Evolutionary conservation across 352 stramenopile species (phyloP).

Genomic region (Globisporangium megalacanthum): DNA sequence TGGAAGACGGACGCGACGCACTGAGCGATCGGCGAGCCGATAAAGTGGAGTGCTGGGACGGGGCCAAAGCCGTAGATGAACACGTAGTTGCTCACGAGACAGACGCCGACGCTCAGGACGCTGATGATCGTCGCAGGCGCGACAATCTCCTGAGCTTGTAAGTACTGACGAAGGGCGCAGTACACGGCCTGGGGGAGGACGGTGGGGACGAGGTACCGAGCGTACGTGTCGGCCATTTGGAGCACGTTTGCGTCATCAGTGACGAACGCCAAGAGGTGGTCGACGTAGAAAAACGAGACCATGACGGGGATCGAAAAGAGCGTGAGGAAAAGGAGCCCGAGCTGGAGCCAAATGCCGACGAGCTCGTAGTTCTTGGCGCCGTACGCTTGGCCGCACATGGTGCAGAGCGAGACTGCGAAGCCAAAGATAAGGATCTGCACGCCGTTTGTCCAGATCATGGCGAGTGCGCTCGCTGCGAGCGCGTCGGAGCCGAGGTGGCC

Average conservation of each 20-base stretch:
- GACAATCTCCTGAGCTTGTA: constrained; percentile 79
- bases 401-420: constrained; percentile 74
- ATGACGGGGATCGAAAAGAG: constrained; percentile 69
- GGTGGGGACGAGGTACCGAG: constrained; percentile 46
- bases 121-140: constrained; percentile 75
- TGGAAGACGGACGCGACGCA: constrained; percentile 70
- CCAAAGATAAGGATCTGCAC: constrained; percentile 79
- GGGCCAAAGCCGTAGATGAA: constrained; percentile 75
- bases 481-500: constrained; percentile 71
- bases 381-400: constrained; percentile 74
- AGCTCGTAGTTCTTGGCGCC: constrained; percentile 75
- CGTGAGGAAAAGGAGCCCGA: constrained; percentile 65
- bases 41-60: constrained; percentile 55
- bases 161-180: constrained; percentile 67
- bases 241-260: constrained; percentile 65
- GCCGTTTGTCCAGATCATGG: constrained; percentile 75
- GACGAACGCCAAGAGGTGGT: constrained; percentile 54
- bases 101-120: constrained; percentile 58
- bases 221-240: constrained; percentile 55
- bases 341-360: constrained; percentile 74
- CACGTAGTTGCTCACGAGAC: constrained; percentile 61
- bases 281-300: constrained; percentile 80
- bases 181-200: constrained; percentile 71
- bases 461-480: constrained; percentile 60
- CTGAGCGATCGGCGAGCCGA: constrained; percentile 70